Conservation (phyloP, 495 filamentous ascomycete species). For the Coniosporium apollinis region DNA sequence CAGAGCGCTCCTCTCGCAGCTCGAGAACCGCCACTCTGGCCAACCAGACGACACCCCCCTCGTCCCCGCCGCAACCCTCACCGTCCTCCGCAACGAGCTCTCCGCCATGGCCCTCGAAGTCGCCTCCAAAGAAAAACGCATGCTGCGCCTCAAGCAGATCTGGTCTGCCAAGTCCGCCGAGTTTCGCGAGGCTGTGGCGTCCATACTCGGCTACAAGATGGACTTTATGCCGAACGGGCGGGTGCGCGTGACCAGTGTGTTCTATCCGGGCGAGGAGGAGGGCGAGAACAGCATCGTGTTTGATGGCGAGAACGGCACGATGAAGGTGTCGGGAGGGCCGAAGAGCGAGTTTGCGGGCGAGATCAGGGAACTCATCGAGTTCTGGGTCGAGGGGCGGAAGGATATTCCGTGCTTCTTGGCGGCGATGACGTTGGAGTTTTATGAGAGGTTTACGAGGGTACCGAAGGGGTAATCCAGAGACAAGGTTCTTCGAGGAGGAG, state of each 20-base stretch:
- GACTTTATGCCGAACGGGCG: conserved; percentile 88
- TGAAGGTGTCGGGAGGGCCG: conserved; percentile 90
- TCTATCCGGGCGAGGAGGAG: conserved; percentile 46
- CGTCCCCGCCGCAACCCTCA: conserved; percentile 61
- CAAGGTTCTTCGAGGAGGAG: too few relatives aligned
- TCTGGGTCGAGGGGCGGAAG: conserved; percentile 84
- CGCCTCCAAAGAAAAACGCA: conserved; percentile 71
- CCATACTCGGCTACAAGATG: conserved; percentile 77
- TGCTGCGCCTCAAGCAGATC: conserved; percentile 72
- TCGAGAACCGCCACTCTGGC: conserved; percentile 28
- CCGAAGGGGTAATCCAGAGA: conserved; percentile 29
- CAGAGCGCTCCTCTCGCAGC: conserved; percentile 55
- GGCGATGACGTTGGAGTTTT: conserved; percentile 79
- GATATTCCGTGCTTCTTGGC: conserved; percentile 88
- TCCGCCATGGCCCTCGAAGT: conserved; percentile 52
- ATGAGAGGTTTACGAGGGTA: conserved; percentile 57
- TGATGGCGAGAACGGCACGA: conserved; percentile 88
- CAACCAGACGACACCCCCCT: conserved; percentile 20
- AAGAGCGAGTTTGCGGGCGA: conserved; percentile 69
- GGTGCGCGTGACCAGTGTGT: conserved; percentile 67
- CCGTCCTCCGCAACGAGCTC: conserved; percentile 54
- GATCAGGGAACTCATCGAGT: conserved; percentile 67
- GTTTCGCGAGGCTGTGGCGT: conserved; percentile 84
- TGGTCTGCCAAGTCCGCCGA: conserved; percentile 77
- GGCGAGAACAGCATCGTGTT: conserved; percentile 88